Evolutionary conservation across 2,329 filamentous ascomycete species (phyloP), one percentile per base, ranked within the genome.

Genomic region (Tricladium varicosporioides): DNA sequence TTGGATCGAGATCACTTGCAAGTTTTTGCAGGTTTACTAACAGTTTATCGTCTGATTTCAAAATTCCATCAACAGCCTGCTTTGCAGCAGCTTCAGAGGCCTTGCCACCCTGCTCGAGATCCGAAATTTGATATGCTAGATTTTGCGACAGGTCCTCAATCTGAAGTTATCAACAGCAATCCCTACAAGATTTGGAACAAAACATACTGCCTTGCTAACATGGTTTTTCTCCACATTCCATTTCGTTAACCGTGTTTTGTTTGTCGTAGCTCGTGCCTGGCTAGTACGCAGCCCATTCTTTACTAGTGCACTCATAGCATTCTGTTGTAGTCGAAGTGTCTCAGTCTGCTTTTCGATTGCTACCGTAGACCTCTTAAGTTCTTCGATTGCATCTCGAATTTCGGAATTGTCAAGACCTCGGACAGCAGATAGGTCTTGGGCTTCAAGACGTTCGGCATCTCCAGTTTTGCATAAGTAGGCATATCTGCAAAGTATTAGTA

Each of bases 21-120:
- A 90, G 76, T 62, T 87, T 88, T 66, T 88, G 84, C 2, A 91
- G 73, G 57, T 84, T 84, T 16, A 80, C 75, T 1, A 90, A 73
- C 2, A 89, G 75, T 59, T 82, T 84, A 66, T 90, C 86, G 58
- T 91, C 87, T 1, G 83, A 81, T 8, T 76, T 75, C 8, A 88
- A 72, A 10, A 81, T 70, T 14, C 73, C 74, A 18, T 78, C 75
- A 0, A 84, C 72, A 0, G 77, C 77, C 54, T 78, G 74, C 48
- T 76, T 78, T 14, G 86, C 68, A 2, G 72, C 71, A 1, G 74
- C 69, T 3, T 74, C 75, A 0, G 78, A 74, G 0, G 71, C 72
- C 7, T 78, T 78, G 5, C 70, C 70, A 43, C 85, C 80, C 59
- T 81, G 78, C 64, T 81, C 77, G 1, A 82, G 67, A 51, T 83